Evolutionary conservation across 805 yeast species (phyloP), one percentile per base, ranked within the genome.

Genomic region (Wickerhamomyces bisporus): DNA sequence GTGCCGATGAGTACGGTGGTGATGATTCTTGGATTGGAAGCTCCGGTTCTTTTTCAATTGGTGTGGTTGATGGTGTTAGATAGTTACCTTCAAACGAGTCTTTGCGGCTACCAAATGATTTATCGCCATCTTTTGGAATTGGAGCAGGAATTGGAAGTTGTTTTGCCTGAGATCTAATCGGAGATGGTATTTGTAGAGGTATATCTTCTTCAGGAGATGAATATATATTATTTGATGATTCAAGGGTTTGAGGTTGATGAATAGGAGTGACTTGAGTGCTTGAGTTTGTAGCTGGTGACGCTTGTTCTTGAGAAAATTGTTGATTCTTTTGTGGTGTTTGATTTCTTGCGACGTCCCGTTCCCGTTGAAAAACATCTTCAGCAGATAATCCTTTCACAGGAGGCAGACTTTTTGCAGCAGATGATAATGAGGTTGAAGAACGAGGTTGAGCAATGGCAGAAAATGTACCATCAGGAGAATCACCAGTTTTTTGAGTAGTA

Each of bases 121-220:
- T 16, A n/a, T 30, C n/a, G 25, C 21, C 36, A 32, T 36, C 39
- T 41, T 34, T 42, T 16, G 38, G 25, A 19, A 33, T 28, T 45
- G 47, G 44, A 32, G 44, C 43, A 30, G 55, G 57, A 6, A 39
- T 38, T 35, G 46, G 49, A 21, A 53, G 47, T 30, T 39, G 42
- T 12, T 42, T 46, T 26, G 43, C 38, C 34, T 53, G 52, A 2
- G 44, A 33, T 30, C 44, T 45, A 3, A 57, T 50, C 10, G 55
- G 51, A 11, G 58, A 51, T 19, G 65, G 61, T 21, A 61, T 49
- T 10, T 44, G 43, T 12, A 55, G 38, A 2, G 59, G 57, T 26
- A 54, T 24, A 5, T 49, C 55, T 23, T 51, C 54, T 25, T 52
- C 51, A 4, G 41, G 47, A 5, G 46, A 32, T 6, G 50, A 41